Evolutionary conservation across 495 filamentous ascomycete genomes (phyloP).

Genomic region (Penicillium egyptiacum): DNA sequence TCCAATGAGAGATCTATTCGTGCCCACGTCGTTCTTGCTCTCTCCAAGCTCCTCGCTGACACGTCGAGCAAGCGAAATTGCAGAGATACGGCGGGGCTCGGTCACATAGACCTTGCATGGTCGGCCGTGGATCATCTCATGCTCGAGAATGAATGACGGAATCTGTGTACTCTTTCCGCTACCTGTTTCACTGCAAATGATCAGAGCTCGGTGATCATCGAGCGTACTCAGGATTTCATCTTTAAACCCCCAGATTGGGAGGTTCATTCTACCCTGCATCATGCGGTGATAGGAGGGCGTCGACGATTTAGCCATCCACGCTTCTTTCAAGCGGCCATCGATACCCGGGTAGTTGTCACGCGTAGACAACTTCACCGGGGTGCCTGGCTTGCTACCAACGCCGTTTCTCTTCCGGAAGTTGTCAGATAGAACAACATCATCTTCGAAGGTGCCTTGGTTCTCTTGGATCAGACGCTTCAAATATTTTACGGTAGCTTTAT

Average conservation of each 20-base stretch:
- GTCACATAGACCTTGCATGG: slow-evolving; percentile 92
- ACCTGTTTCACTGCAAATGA: slow-evolving; percentile 93
- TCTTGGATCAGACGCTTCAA: slow-evolving; percentile 51
- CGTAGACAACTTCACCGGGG: slow-evolving; percentile 35
- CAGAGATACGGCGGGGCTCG: slow-evolving; percentile 93
- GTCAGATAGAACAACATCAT: slow-evolving; percentile 71
- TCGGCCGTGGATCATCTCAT: slow-evolving; percentile 76
- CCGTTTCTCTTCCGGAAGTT: slow-evolving; percentile 65
- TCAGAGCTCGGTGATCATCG: slow-evolving; percentile 74
- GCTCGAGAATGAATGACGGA: slow-evolving; percentile 85
- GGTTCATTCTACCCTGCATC: slow-evolving; percentile 58
- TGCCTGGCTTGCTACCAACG: slow-evolving; percentile 45
- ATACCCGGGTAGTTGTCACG: slow-evolving; percentile 42
- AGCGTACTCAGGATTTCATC: slow-evolving; percentile 71
- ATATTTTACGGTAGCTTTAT: slow-evolving; percentile 58
- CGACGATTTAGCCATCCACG: slow-evolving; percentile 70
- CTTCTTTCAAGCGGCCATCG: slow-evolving; percentile 53
- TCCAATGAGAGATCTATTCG: slow-evolving; percentile 77
- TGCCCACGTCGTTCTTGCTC: slow-evolving; percentile 75
- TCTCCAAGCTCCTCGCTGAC: slow-evolving; percentile 96
- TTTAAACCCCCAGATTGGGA: slow-evolving; percentile 89
- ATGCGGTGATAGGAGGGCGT: slow-evolving; percentile 54
- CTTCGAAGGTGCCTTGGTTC: slow-evolving; percentile 51
- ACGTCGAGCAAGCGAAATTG: slow-evolving; percentile 84
- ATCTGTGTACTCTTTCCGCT: slow-evolving; percentile 98